A percentile compares a stretch with the other conserved stretches of the same genome.
Conservation (phyloP, 2,329 filamentous ascomycete species). For the Pseudocercospora cruenta region DNA sequence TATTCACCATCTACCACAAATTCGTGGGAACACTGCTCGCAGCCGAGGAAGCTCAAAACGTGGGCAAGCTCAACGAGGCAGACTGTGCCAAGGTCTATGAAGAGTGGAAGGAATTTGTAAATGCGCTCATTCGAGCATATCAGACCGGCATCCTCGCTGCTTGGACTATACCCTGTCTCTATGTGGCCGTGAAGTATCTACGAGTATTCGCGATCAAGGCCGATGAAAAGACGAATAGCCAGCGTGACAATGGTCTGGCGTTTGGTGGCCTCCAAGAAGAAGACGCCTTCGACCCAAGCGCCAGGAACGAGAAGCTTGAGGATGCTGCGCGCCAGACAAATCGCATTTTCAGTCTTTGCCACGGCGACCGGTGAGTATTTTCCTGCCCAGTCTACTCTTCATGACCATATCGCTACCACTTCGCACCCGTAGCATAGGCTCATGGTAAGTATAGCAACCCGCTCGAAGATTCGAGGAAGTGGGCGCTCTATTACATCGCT, state of each 20-base stretch:
- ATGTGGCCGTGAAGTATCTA: slow-evolving; percentile 83
- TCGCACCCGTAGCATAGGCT: slow-evolving; percentile 24
- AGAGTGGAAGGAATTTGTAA: slow-evolving; percentile 83
- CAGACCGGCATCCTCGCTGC: slow-evolving; percentile 74
- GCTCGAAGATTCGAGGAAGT: slow-evolving; percentile 89
- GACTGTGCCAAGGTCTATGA: slow-evolving; percentile 85
- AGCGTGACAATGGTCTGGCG: slow-evolving; percentile 43
- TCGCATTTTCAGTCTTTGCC: slow-evolving; percentile 85
- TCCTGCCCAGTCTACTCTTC: background rate
- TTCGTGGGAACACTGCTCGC: slow-evolving; percentile 73
- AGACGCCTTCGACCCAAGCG: slow-evolving; percentile 75
- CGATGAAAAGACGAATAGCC: slow-evolving; percentile 68
- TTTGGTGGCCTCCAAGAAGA: slow-evolving; percentile 72
- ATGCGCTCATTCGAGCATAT: slow-evolving; percentile 78
- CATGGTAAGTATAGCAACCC: slow-evolving; percentile 63
- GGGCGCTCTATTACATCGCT: slow-evolving; percentile 93
- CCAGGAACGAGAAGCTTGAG: slow-evolving; percentile 83
- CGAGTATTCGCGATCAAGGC: slow-evolving; percentile 88
- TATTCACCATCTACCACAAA: slow-evolving; percentile 84
- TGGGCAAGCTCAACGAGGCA: slow-evolving; percentile 48
- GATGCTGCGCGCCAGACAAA: slow-evolving; percentile 91
- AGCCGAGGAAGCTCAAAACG: slow-evolving; percentile 59
- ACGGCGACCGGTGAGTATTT: slow-evolving; percentile 76
- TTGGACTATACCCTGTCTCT: slow-evolving; percentile 92
- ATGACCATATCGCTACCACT: background rate